A percentile compares a stretch with the other conserved stretches of the same genome.
Conservation (phyloP, 2,329 filamentous ascomycete species). For the Alternaria burnsii region DNA sequence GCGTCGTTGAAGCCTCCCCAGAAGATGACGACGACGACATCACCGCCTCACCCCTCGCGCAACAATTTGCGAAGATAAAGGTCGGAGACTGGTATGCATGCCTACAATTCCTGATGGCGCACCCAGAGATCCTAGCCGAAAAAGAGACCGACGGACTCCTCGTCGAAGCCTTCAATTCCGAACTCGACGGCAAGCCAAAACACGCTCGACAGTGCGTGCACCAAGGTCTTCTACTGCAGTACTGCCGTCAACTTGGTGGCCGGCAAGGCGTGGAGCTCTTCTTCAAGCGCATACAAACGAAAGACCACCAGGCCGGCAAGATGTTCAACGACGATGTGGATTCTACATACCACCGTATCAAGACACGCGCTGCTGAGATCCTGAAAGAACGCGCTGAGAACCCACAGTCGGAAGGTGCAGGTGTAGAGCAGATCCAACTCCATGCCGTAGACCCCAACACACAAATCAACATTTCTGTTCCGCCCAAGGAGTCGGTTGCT, state of each 20-base stretch:
- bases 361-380: slow-evolving; percentile 77
- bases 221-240: slow-evolving; percentile 90
- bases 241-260: slow-evolving; percentile 90
- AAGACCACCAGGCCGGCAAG: slow-evolving; percentile 86
- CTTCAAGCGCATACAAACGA: slow-evolving; percentile 94
- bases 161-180: slow-evolving; percentile 88
- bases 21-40: slow-evolving; percentile 70
- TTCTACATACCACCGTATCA: slow-evolving; percentile 84
- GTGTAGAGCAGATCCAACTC: slow-evolving; percentile 95
- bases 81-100: slow-evolving; percentile 76
- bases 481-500: slow-evolving; percentile 62
- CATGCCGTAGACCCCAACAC: slow-evolving; percentile 95
- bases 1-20: slow-evolving; percentile 42
- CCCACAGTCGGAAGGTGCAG: slow-evolving; percentile 61
- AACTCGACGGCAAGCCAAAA: slow-evolving; percentile 78
- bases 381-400: slow-evolving; percentile 63
- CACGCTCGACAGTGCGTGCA: slow-evolving; percentile 88
- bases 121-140: slow-evolving; percentile 82
- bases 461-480: slow-evolving; percentile 86
- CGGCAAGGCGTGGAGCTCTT: slow-evolving; percentile 89
- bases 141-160: slow-evolving; percentile 90
- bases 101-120: slow-evolving; percentile 77
- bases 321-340: slow-evolving; percentile 94
- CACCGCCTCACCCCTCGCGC: slow-evolving; percentile 79
- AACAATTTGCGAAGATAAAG: slow-evolving; percentile 81